Evolutionary conservation across 1,284 basidiomycete species (phyloP).

Genomic region (Ustilago cynodontis): DNA sequence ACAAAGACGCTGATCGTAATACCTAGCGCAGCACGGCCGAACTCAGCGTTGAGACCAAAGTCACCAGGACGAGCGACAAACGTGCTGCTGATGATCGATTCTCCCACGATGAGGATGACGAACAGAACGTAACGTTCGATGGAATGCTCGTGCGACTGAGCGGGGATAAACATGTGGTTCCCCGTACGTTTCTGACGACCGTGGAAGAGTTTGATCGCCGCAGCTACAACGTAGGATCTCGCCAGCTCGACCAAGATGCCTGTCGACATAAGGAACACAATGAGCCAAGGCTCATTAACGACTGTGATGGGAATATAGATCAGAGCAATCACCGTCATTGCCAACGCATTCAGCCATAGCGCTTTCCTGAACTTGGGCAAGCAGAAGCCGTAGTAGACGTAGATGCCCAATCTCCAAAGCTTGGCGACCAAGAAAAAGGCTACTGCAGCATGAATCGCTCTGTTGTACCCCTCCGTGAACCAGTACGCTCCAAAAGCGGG

Average conservation of each 20-base stretch:
- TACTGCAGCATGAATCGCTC: constrained; percentile 54
- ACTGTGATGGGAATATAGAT: constrained; percentile 63
- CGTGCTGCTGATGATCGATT: constrained; percentile 55
- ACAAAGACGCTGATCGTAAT: constrained; percentile 63
- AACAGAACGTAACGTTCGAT: constrained; percentile 63
- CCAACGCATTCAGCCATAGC: constrained; percentile 57
- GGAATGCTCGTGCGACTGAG: constrained; percentile 59
- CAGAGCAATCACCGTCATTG: constrained; percentile 45
- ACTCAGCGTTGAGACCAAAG: constrained; percentile 49
- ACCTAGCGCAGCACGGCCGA: constrained; percentile 57
- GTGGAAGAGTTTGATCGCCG: constrained; percentile 52
- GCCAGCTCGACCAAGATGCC: constrained; percentile 59
- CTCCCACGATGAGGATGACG: constrained; percentile 64
- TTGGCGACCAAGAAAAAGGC: constrained; percentile 65
- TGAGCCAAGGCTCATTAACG: constrained; percentile 28
- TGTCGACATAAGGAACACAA: constrained; percentile 49
- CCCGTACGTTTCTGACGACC: constrained; percentile 43
- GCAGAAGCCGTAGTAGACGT: constrained; percentile 59
- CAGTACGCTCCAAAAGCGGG: constrained; percentile 52
- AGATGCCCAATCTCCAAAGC: constrained; percentile 49
- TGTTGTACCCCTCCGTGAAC: constrained; percentile 54
- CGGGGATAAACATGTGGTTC: constrained; percentile 60
- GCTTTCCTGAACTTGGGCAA: constrained; percentile 65
- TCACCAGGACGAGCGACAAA: constrained; percentile 36
- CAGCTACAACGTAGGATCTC: constrained; percentile 49